A percentile compares a stretch with the other conserved stretches of the same genome.
phyloP scores from a whole-genome alignment of 2,329 filamentous ascomycete genomes.

The Fusarium mangiferae region DNA sequence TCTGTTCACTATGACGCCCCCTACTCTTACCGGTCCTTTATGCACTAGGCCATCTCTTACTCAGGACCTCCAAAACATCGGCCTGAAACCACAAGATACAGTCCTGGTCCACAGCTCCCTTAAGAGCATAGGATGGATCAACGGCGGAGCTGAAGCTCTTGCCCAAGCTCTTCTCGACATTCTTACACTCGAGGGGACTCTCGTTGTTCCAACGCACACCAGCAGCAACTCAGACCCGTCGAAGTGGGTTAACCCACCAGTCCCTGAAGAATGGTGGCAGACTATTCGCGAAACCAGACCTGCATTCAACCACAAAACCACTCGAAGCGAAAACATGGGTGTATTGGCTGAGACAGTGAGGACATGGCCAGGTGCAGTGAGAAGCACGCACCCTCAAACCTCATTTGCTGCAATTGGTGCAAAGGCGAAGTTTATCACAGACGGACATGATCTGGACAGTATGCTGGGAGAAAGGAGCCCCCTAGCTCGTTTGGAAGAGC shows the following conservation, averaged over 20 bases:
- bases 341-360: neutral
- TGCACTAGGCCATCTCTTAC: neutral
- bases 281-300: neutral
- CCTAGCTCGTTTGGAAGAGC: neutral
- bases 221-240: slow-evolving; percentile 9
- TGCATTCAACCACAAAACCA: neutral
- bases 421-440: neutral
- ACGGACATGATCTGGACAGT: neutral
- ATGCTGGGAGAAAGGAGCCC: slow-evolving; percentile 5
- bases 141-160: neutral
- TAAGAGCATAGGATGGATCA: neutral
- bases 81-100: neutral
- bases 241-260: neutral
- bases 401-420: slow-evolving; percentile 5
- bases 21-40: neutral
- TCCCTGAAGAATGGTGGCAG: slow-evolving; percentile 2
- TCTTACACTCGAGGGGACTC: neutral
- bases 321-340: neutral
- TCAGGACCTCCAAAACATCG: neutral
- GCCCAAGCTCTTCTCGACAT: neutral
- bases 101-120: slow-evolving; percentile 5
- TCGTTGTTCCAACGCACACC: neutral
- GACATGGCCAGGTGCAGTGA: slow-evolving; percentile 1
- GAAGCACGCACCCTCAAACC: slow-evolving; percentile 1
- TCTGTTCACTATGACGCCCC: neutral